A percentile compares a stretch with the other conserved stretches of the same genome.
These are phyloP conservation scores for Amanita exitialis DNA, from an alignment of 768 basidiomycete species.

Conservation along the genomic window DNA sequence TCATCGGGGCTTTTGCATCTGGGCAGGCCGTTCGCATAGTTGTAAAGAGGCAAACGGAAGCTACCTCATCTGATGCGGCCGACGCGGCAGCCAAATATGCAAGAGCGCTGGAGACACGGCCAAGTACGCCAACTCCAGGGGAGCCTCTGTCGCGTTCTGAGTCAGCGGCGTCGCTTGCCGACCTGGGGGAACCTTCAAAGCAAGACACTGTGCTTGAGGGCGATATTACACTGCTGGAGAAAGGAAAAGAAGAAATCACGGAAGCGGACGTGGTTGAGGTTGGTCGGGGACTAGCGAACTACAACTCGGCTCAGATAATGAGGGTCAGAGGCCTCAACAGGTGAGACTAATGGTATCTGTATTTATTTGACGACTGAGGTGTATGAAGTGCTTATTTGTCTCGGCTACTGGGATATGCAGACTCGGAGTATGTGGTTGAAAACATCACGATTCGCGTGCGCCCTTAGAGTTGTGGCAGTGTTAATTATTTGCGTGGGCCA, in stretches of 20 bases:
- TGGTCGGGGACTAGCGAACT: slow-evolving; percentile 90
- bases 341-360: slow-evolving; percentile 30
- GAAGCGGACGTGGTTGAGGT: slow-evolving; percentile 76
- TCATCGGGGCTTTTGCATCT: slow-evolving; percentile 84
- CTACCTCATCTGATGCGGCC: slow-evolving; percentile 16
- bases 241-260: slow-evolving; percentile 22
- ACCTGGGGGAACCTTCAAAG: neutral
- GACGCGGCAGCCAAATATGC: slow-evolving; percentile 21
- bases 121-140: slow-evolving; percentile 41
- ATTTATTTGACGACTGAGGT: slow-evolving; percentile 6
- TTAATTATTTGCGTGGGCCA: slow-evolving; percentile 26
- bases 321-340: slow-evolving; percentile 87
- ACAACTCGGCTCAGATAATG: slow-evolving; percentile 87
- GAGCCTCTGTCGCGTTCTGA: neutral
- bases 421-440: slow-evolving; percentile 96
- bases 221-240: slow-evolving; percentile 16
- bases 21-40: slow-evolving; percentile 90
- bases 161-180: neutral
- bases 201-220: slow-evolving; percentile 13
- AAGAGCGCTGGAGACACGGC: slow-evolving; percentile 35
- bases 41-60: slow-evolving; percentile 29
- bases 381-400: slow-evolving; percentile 64
- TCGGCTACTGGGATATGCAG: slow-evolving; percentile 82
- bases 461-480: slow-evolving; percentile 41
- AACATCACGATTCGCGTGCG: slow-evolving; percentile 75